These are phyloP conservation scores for Ophryocystis elektroscirrha DNA, from an alignment of 169 alveolate species.

Conservation along the genomic window DNA sequence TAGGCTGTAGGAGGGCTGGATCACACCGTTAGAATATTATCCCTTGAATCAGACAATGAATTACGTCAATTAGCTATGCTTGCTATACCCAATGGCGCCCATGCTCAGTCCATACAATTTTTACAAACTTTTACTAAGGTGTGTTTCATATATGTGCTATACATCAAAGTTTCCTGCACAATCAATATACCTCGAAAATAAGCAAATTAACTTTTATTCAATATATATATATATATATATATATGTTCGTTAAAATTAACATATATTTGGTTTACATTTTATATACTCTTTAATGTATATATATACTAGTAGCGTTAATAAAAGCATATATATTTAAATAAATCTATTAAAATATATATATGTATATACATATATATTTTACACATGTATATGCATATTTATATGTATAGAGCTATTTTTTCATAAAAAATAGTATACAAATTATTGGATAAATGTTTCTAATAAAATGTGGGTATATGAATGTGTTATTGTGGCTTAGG, in stretches of 20 bases:
- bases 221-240: too few relatives aligned
- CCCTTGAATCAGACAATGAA: conserved; percentile 68
- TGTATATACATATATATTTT: too few relatives aligned
- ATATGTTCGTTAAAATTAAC: too few relatives aligned
- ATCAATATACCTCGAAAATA: too few relatives aligned
- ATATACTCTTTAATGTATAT: too few relatives aligned
- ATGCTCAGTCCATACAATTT: conserved; percentile 49
- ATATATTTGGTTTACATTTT: too few relatives aligned
- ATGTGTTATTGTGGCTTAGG: not conserved
- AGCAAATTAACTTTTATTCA: too few relatives aligned
- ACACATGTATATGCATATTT: too few relatives aligned
- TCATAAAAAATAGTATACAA: not conserved
- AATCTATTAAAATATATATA: too few relatives aligned
- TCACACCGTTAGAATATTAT: conserved; percentile 63
- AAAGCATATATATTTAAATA: too few relatives aligned
- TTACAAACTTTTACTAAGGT: conserved; percentile 22
- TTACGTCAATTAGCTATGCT: conserved; percentile 61
- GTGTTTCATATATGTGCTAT: not conserved
- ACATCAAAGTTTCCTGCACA: too few relatives aligned
- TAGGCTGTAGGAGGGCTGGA: conserved; percentile 78
- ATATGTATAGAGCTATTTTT: not conserved
- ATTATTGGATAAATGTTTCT: not conserved
- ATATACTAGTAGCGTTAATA: too few relatives aligned
- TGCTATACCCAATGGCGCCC: conserved; percentile 59
- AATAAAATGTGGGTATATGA: not conserved